Percentiles rank a stretch among this genome's conserved stretches.
These are phyloP conservation scores for Suillus americanus DNA, from an alignment of 768 basidiomycete genomes.

Conservation along the genomic window DNA sequence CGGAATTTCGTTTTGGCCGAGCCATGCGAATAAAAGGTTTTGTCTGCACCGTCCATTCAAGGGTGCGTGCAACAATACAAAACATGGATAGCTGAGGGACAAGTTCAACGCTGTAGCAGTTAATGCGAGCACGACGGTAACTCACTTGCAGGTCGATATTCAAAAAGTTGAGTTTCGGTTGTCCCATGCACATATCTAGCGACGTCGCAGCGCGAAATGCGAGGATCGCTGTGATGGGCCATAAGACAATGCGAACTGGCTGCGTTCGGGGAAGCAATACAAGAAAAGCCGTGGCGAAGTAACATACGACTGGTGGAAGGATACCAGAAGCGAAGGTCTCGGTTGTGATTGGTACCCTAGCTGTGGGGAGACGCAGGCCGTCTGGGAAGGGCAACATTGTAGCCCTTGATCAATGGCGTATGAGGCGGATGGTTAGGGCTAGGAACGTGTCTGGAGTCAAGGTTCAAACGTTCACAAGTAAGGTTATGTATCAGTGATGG, in stretches of 20 bases:
- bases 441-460: neutral
- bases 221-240: constrained; percentile 44
- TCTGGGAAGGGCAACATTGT: neutral
- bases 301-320: constrained; percentile 42
- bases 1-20: neutral
- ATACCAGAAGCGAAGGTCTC: constrained; percentile 36
- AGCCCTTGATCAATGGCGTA: neutral
- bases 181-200: constrained; percentile 9
- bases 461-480: neutral
- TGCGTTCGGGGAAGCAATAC: constrained; percentile 47
- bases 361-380: constrained; percentile 9
- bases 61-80: constrained; percentile 10
- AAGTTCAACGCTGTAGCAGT: neutral
- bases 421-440: neutral
- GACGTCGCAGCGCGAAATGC: constrained; percentile 37
- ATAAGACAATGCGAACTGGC: constrained; percentile 42
- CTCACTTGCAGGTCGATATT: constrained; percentile 17
- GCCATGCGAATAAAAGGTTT: constrained; percentile 13
- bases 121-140: neutral
- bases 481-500: no score
- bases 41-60: constrained; percentile 18
- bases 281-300: constrained; percentile 50
- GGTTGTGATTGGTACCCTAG: constrained; percentile 28
- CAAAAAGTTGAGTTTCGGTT: neutral
- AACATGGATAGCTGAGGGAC: constrained; percentile 15